A percentile compares a stretch with the other conserved stretches of the same genome.
Conservation (phyloP, 345 rosid genomes). For the Aquilaria yunnanensis region DNA sequence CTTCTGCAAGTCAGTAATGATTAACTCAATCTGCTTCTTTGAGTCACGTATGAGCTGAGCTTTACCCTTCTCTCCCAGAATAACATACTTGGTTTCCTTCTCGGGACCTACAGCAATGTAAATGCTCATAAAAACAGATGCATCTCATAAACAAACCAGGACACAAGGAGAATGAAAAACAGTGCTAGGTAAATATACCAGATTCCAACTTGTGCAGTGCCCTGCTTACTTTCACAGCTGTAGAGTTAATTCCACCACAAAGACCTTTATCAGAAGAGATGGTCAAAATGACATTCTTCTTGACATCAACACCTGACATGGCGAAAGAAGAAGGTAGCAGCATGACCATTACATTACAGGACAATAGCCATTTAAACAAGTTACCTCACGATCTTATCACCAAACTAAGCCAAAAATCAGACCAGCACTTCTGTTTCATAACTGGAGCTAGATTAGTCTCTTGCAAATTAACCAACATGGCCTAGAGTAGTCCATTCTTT, state of each 20-base stretch:
- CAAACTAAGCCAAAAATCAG: not conserved
- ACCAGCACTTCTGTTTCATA: not conserved
- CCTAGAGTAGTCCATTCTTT: too few relatives aligned
- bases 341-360: not conserved
- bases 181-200: slow-evolving; percentile 38
- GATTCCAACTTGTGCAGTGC: slow-evolving; percentile 56
- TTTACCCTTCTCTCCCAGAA: slow-evolving; percentile 91
- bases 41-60: slow-evolving; percentile 85
- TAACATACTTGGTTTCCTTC: slow-evolving; percentile 69
- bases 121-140: slow-evolving; percentile 13
- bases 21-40: slow-evolving; percentile 54
- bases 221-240: slow-evolving; percentile 78
- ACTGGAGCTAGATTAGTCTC: not conserved
- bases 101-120: slow-evolving; percentile 61
- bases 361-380: not conserved
- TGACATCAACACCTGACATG: slow-evolving; percentile 70
- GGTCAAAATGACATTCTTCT: slow-evolving; percentile 91
- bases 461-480: too few relatives aligned
- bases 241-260: slow-evolving; percentile 98
- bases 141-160: not conserved
- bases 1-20: slow-evolving; percentile 73
- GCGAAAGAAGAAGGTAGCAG: slow-evolving; percentile 3
- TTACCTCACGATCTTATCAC: not conserved
- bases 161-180: not conserved
- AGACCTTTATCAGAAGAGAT: slow-evolving; percentile 97